Conservation (phyloP, 2,329 filamentous ascomycete genomes). For the Penicillium expansum region DNA sequence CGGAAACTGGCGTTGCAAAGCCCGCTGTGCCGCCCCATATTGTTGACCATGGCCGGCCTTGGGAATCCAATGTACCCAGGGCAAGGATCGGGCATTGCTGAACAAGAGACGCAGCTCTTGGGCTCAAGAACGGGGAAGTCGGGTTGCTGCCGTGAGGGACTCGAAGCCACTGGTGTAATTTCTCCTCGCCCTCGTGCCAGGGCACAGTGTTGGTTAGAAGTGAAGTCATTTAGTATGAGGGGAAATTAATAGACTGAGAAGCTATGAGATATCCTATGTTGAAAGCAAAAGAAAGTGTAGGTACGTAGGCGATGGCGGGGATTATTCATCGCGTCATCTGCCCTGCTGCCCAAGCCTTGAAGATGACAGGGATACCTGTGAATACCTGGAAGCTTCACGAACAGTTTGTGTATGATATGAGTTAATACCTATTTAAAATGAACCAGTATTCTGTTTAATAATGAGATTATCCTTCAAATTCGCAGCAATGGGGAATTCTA, state of each 20-base stretch:
- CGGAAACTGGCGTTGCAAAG: conserved; percentile 63
- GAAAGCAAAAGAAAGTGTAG: neutral
- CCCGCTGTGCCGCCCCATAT: conserved; percentile 72
- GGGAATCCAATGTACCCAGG: conserved; percentile 66
- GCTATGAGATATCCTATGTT: neutral
- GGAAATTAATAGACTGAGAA: neutral
- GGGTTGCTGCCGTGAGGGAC: neutral
- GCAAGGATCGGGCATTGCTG: conserved; percentile 65
- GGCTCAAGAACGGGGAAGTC: neutral
- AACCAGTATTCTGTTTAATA: neutral
- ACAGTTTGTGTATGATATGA: neutral
- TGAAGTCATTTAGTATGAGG: neutral
- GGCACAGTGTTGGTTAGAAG: neutral
- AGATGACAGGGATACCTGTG: neutral
- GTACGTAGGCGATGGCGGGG: neutral
- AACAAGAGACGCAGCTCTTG: conserved; percentile 57
- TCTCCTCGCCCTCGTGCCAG: conserved; percentile 1
- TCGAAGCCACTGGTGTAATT: neutral
- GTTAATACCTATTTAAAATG: neutral
- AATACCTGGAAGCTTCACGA: neutral
- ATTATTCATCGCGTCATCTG: conserved; percentile 1
- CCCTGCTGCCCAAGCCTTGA: neutral
- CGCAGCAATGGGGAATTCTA: no score
- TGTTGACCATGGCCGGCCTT: conserved; percentile 70
- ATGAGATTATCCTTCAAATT: neutral